Conservation (phyloP, 75 land plant genomes). For the Ceratopteris richardii region DNA sequence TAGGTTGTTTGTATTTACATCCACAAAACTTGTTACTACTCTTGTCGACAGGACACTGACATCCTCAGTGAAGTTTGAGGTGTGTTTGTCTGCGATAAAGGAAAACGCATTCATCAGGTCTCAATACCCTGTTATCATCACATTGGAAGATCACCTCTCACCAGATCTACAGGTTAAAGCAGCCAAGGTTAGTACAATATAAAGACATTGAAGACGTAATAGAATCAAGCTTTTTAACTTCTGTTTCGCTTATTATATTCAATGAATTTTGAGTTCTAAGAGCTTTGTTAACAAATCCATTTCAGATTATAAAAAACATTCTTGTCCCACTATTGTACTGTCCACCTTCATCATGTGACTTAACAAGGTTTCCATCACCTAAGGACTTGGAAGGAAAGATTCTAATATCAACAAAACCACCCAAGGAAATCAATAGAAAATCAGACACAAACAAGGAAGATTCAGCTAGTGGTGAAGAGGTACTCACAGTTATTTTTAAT, state of each 20-base stretch:
- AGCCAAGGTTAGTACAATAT: slow-evolving; percentile 58
- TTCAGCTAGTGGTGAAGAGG: neutral
- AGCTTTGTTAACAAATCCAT: too few relatives aligned
- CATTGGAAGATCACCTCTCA: slow-evolving; percentile 86
- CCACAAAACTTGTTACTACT: too few relatives aligned
- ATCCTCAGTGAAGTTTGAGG: slow-evolving; percentile 58
- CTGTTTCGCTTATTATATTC: too few relatives aligned
- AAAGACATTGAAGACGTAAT: too few relatives aligned
- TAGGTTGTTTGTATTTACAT: too few relatives aligned
- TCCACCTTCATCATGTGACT: slow-evolving; percentile 22
- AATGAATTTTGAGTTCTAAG: too few relatives aligned
- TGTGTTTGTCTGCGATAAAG: slow-evolving; percentile 66
- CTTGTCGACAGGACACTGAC: slow-evolving; percentile 78
- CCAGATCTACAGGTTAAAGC: slow-evolving; percentile 74
- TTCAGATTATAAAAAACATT: slow-evolving; percentile 45
- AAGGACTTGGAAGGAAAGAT: slow-evolving; percentile 53
- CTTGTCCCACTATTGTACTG: slow-evolving; percentile 39
- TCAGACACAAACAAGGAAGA: too few relatives aligned
- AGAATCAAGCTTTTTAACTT: too few relatives aligned
- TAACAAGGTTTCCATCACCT: slow-evolving; percentile 80
- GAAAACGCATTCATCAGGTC: slow-evolving; percentile 76
- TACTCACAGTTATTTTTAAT: neutral
- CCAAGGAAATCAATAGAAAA: too few relatives aligned
- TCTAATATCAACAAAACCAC: slow-evolving; percentile 87
- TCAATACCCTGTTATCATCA: slow-evolving; percentile 74